Base-by-base conservation (phyloP, 2,329 filamentous ascomycete genomes). In the Xylariales sp. region DNA sequence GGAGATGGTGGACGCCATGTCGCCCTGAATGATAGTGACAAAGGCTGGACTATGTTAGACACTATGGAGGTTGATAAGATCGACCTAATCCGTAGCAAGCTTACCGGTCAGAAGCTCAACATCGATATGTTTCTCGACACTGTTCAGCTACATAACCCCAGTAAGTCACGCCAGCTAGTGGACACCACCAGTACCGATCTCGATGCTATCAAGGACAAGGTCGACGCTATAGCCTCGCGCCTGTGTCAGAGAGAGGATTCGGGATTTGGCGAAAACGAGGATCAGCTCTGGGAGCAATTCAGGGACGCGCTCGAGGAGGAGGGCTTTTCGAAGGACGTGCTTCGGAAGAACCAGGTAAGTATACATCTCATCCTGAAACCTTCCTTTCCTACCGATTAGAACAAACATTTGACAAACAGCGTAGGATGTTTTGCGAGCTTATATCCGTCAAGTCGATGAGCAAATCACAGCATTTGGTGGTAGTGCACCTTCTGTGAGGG, bases 361-460 rank as follows among this genome's bases (percentile, higher is more conserved):
- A 56, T 57, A 45, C n/a, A 54, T 28, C 52, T 54, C 3, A 18
- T 30, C n/a, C 9, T 14, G 23, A 48, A 45, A 28, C 39, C 32
- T 23, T n/a, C 6, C 23, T 34, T 7, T 50, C 3, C 28, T 18
- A 3, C n/a, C 14, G 12, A 60, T 28, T 1, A n/a, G 28, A 55
- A 46, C 50, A 41, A 39, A 8, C 36, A 3, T 57, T 16, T 62
- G 14, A 65, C 50, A 56, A 23, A 34, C 59, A 49, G 34, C 61
- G 64, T 65, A 90, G 88, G 86, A 89, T 71, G 81, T 89, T 9
- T 78, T 89, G 30, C 82, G 86, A 68, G 86, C 87, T 23, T 89
- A 90, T 73, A 88, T 90, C 49, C 85, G 86, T 43, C 85, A 88
- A 73, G 82, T 90, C 68, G 85, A 88, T 69, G 83, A 86, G 48